These are phyloP conservation scores for Myxozyma geophila DNA, from an alignment of 805 yeast genomes.

Conservation along the genomic window DNA sequence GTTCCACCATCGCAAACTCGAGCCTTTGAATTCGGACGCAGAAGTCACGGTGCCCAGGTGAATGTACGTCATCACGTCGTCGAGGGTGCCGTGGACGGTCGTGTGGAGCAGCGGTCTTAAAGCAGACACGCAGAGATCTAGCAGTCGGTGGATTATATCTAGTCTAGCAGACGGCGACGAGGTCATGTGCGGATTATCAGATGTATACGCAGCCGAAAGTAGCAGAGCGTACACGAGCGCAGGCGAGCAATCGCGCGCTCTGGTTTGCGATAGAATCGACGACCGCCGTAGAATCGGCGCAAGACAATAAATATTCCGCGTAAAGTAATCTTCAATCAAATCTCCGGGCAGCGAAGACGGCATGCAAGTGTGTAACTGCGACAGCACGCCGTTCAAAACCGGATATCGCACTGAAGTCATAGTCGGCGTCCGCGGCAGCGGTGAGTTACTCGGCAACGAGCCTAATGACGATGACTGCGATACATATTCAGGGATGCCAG, in stretches of 20 bases:
- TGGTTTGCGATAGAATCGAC: slow-evolving; percentile 35
- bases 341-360: slow-evolving; percentile 39
- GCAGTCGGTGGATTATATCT: slow-evolving; percentile 38
- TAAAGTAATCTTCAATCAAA: slow-evolving; percentile 41
- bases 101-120: slow-evolving; percentile 38
- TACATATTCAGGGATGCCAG: slow-evolving; percentile 18
- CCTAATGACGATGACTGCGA: slow-evolving; percentile 12
- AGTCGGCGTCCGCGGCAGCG: slow-evolving; percentile 7
- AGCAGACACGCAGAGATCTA: slow-evolving; percentile 39
- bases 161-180: slow-evolving; percentile 41
- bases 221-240: slow-evolving; percentile 41
- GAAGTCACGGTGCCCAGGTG: slow-evolving; percentile 44
- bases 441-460: background rate
- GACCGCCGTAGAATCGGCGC: slow-evolving; percentile 40
- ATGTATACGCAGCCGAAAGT: slow-evolving; percentile 43
- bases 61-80: slow-evolving; percentile 43
- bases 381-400: slow-evolving; percentile 35
- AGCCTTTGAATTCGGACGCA: slow-evolving; percentile 44
- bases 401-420: slow-evolving; percentile 31
- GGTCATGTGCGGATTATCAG: slow-evolving; percentile 41
- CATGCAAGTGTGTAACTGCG: slow-evolving; percentile 32
- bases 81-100: slow-evolving; percentile 39
- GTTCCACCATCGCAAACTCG: slow-evolving; percentile 44
- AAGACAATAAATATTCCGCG: slow-evolving; percentile 40
- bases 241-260: slow-evolving; percentile 37